Evolutionary conservation across 441 rosid species (phyloP), one percentile per base, ranked within the genome.

Genomic region (Eruca vesicaria): DNA sequence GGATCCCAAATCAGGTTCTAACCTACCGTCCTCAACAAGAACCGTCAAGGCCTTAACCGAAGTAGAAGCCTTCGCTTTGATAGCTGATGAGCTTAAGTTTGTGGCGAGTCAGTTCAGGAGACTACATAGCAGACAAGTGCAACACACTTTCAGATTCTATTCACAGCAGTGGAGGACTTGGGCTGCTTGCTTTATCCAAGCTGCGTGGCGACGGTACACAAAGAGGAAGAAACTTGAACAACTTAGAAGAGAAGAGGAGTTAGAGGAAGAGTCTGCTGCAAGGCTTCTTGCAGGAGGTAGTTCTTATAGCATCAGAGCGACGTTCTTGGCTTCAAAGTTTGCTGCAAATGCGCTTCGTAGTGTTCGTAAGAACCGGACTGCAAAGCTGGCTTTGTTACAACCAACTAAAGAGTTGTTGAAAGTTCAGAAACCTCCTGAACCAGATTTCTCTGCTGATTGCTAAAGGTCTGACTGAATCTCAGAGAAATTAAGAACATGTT

Each of bases 111-210:
- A 94, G 74, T 92, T 92, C 83, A 85, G 98, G 83, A 88, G 97
- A 36, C 88, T 94, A 33, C 98, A 94, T 76, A 94, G 98, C 61
- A 86, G 95, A 69, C 98, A 94, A 74, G 97, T 94, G 66, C 98
- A 94, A 38, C 98, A 90, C 82, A 94, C 97, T 6, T 94, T 94
- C 88, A 86, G 98, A 0, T 92, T 94, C 77, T 92, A 94, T 80
- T 91, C 98, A 1, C 95, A 94, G 85, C 98, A 94, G 61, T 94
- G 97, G 98, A 86, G 87, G 82, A 94, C 98, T 5, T 94, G 97
- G 98, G 97, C 97, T 0, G 98, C 98, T 50, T 91, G 97, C 83
- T 94, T 94, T 55, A 90, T 94, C 73, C 97, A 94, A 75, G 98
- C 98, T 1, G 97, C 98, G 6, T 94, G 97, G 98, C 81, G 97